A percentile compares a stretch with the other conserved stretches of the same genome.
These are phyloP conservation scores for Magnolia officinalis DNA, from an alignment of 164 flowering plant species.

Conservation along the genomic window DNA sequence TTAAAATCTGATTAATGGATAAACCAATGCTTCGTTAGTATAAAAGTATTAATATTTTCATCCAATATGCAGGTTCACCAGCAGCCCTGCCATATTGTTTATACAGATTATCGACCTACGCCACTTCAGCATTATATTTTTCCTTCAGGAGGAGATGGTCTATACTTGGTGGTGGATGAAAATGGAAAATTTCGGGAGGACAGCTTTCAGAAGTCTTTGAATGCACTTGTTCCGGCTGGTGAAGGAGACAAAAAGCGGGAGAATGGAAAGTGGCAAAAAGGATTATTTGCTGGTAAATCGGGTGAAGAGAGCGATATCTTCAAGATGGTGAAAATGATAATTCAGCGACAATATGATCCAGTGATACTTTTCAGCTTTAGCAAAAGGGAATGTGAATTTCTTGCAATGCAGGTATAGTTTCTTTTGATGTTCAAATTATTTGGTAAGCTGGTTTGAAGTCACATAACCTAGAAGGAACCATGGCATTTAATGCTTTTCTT, in stretches of 20 bases:
- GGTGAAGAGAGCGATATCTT: conserved; percentile 96
- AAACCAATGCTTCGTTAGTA: background rate
- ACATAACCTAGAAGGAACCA: background rate
- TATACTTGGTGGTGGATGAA: conserved; percentile 93
- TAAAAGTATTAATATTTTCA: background rate
- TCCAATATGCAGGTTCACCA: conserved; percentile 67
- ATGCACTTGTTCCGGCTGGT: conserved; percentile 71
- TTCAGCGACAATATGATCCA: conserved; percentile 92
- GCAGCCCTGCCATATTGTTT: conserved; percentile 98
- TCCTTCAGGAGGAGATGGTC: conserved; percentile 86
- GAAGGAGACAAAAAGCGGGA: conserved; percentile 71
- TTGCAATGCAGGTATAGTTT: conserved; percentile 88
- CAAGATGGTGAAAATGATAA: conserved; percentile 97
- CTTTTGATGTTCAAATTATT: background rate
- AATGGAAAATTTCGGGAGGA: conserved; percentile 95
- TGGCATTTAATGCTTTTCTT: background rate
- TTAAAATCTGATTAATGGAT: background rate
- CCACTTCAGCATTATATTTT: conserved; percentile 98
- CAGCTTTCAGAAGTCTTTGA: conserved; percentile 88
- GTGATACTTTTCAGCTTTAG: conserved; percentile 97
- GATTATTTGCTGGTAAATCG: conserved; percentile 45
- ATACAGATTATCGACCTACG: conserved; percentile 97
- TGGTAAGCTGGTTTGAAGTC: background rate
- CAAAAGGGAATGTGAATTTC: conserved; percentile 97
- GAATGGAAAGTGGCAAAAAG: conserved; percentile 79